Conservation (phyloP, 768 basidiomycete genomes). For the Gloeopeniophorella convolvens region DNA sequence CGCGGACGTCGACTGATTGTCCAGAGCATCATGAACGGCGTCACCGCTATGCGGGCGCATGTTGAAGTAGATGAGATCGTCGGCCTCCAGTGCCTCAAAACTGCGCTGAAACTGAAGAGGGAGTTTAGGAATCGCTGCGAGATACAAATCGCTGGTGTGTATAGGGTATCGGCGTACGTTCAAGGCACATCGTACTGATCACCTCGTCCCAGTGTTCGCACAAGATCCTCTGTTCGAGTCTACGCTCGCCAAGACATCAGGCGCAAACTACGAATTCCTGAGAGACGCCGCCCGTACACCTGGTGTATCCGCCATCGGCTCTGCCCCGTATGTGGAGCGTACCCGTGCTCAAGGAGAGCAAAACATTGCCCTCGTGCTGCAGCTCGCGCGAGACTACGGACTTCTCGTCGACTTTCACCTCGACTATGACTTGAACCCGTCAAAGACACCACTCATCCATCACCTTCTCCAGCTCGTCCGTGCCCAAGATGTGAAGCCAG, state of each 20-base stretch:
- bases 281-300: constrained; percentile 33
- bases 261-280: constrained; percentile 42
- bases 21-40: constrained; percentile 54
- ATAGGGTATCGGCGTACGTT: too few species aligned
- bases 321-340: constrained; percentile 60
- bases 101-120: constrained; percentile 41
- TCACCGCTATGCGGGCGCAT: constrained; percentile 61
- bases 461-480: constrained; percentile 41
- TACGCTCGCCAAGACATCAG: constrained; percentile 30
- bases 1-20: constrained; percentile 49
- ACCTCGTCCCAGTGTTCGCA: constrained; percentile 47
- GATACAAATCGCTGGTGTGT: constrained; percentile 51
- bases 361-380: constrained; percentile 49
- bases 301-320: constrained; percentile 49
- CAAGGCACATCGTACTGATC: too few species aligned
- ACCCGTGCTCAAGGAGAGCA: constrained; percentile 38
- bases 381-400: constrained; percentile 34
- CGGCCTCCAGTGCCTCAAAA: constrained; percentile 47
- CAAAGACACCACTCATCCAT: constrained; percentile 47
- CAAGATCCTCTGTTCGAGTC: constrained; percentile 50
- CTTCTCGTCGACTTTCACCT: constrained; percentile 60
- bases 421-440: constrained; percentile 55
- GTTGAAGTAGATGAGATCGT: constrained; percentile 57
- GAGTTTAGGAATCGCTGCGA: constrained; percentile 43
- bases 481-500: constrained; percentile 25